phyloP scores from a whole-genome alignment of 805 yeast genomes.

The Brettanomyces bruxellensis region DNA sequence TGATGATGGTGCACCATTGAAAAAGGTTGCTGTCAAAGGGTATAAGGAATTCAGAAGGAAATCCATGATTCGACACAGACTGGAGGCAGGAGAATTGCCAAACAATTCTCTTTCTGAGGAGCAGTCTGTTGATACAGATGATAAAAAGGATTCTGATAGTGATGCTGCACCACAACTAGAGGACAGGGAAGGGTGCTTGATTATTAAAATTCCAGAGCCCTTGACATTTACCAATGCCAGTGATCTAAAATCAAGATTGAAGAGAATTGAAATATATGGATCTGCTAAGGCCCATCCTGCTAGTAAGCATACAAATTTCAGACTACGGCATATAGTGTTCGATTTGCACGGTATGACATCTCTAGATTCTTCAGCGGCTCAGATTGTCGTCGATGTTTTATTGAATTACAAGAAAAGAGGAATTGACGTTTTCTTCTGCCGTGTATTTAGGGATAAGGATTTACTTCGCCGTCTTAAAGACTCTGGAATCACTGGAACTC shows the following conservation, averaged over 20 bases:
- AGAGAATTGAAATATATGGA: constrained; percentile 69
- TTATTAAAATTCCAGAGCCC: constrained; percentile 82
- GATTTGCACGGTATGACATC: constrained; percentile 78
- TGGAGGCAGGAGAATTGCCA: not conserved
- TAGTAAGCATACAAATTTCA: constrained; percentile 20
- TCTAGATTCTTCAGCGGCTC: constrained; percentile 75
- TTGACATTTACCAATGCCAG: constrained; percentile 80
- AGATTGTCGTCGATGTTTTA: constrained; percentile 56
- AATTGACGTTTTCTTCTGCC: constrained; percentile 50
- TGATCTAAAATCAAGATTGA: constrained; percentile 58
- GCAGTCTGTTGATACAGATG: not conserved
- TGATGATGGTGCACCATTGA: constrained; percentile 5
- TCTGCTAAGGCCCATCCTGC: constrained; percentile 72
- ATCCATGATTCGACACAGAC: constrained; percentile 5
- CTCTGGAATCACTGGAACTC: constrained; percentile 45
- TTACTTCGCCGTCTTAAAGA: constrained; percentile 41
- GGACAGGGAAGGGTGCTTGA: constrained; percentile 61
- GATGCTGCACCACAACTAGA: constrained; percentile 21
- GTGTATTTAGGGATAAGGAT: constrained; percentile 40
- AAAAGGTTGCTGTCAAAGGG: constrained; percentile 16
- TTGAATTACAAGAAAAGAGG: constrained; percentile 42
- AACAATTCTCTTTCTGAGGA: not conserved
- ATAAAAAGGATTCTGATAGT: not conserved
- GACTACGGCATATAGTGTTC: constrained; percentile 50
- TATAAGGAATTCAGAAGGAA: constrained; percentile 18